These are phyloP conservation scores for Polygonum maritimum DNA, from an alignment of 148 eudicot genomes.

Conservation along the genomic window DNA sequence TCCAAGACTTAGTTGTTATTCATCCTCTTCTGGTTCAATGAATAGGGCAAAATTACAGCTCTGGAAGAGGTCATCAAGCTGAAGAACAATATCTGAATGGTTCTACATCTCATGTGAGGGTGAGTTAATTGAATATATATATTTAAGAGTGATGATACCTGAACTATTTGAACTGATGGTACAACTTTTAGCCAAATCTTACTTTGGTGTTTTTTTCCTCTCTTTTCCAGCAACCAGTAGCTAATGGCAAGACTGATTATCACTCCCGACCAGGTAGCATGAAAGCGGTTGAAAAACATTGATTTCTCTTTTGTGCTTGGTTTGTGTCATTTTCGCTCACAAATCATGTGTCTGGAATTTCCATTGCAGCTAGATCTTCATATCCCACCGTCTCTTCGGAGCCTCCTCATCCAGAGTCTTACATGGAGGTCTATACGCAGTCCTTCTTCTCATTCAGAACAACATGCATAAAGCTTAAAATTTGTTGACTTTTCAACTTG, in stretches of 20 bases:
- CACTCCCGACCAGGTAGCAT: constrained; percentile 53
- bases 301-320: neutral
- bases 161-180: neutral
- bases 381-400: constrained; percentile 51
- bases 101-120: constrained; percentile 43
- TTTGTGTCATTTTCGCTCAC: constrained; percentile 11
- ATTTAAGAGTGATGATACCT: neutral
- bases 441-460: neutral
- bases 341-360: constrained; percentile 13
- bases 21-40: constrained; percentile 7
- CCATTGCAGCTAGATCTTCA: constrained; percentile 53
- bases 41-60: constrained; percentile 38
- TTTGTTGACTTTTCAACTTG: neutral
- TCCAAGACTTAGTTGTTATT: neutral
- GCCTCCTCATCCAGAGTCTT: constrained; percentile 76
- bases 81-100: constrained; percentile 47
- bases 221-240: constrained; percentile 31
- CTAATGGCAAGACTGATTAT: constrained; percentile 34
- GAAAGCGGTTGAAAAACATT: neutral
- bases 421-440: constrained; percentile 42
- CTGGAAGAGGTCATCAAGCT: constrained; percentile 26
- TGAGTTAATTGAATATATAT: constrained; percentile 20
- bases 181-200: neutral
- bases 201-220: neutral
- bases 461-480: neutral